Base-by-base conservation (phyloP, 495 filamentous ascomycete species). In the Pyronema domesticum region DNA sequence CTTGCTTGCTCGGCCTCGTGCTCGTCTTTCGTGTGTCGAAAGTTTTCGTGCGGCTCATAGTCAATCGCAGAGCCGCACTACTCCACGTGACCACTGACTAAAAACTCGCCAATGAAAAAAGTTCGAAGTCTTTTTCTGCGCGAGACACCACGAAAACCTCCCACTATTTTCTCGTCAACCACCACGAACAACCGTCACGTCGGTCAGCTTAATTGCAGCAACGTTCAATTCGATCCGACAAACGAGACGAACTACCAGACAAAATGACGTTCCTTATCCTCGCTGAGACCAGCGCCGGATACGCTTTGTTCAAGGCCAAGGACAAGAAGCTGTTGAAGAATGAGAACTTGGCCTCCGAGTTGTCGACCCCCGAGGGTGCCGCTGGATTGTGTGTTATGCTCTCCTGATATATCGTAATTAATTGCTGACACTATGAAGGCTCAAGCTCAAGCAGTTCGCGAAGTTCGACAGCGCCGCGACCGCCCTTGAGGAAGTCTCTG, bases 261-360 rank as follows among this genome's bases (percentile, higher is more conserved):
- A 54, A 54, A 61, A 87, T 86, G 84, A 79, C 80, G 70, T 77
- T 85, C 60, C 83, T 86, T 68, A 82, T 86, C 69, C 78, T 93
- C 55, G 82, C 83, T 55, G 91, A 98, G 72, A 98, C 91, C 64
- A 83, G 82, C 69, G 93, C 89, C 60, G 91, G 93, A 60, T 95
- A 95, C 75, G 93, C 88, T 67, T 78, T 98, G 64, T 85, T 96
- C 73, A 96, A 99, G 73, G 85, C 93, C 30, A 85, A 84, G 69
- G 89, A 94, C 80, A 95, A 94, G 77, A 96, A 95, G 76, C 76
- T 96, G 42, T 75, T 99, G 52, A 88, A 94, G 72, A 79, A 80
- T 58, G 82, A 87, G 68, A 78, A 86, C 64, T 65, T 94, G 57
- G 71, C 75, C 30, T 75, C 78, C 42, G 82, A 94, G 65, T 76